Conservation (phyloP, 768 basidiomycete species). For the Kwoniella bestiolae region DNA sequence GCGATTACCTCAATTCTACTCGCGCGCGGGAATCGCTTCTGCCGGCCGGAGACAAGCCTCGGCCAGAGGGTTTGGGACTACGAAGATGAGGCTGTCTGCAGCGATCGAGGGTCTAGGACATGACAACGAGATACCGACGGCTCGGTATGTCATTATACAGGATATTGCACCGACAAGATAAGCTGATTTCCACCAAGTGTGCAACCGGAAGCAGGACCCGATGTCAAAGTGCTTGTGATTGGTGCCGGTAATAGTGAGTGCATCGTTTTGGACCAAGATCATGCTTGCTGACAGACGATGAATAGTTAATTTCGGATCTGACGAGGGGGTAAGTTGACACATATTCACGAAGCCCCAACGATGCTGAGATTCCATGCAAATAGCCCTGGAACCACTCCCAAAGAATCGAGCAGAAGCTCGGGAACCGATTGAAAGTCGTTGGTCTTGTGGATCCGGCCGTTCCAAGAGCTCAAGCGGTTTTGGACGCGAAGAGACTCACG, state of each 20-base stretch:
- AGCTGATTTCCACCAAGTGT: neutral
- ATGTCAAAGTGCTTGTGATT: slow-evolving; percentile 24
- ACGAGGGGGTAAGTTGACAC: slow-evolving; percentile 17
- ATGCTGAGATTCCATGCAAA: slow-evolving; percentile 4
- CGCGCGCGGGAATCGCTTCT: too few relatives aligned
- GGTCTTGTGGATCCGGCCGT: slow-evolving; percentile 82
- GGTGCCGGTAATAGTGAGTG: slow-evolving; percentile 32
- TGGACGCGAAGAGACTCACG: slow-evolving; percentile 77
- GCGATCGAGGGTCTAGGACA: too few relatives aligned
- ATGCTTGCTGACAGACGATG: neutral
- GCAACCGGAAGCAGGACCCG: slow-evolving; percentile 17
- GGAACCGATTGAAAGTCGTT: slow-evolving; percentile 87
- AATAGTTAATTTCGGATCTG: slow-evolving; percentile 29
- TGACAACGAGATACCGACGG: too few relatives aligned
- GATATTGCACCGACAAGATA: too few relatives aligned
- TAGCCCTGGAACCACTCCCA: slow-evolving; percentile 55
- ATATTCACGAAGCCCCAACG: too few relatives aligned
- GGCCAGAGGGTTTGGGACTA: too few relatives aligned
- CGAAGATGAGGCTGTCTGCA: too few relatives aligned
- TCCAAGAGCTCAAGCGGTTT: slow-evolving; percentile 77
- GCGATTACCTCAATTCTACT: too few relatives aligned
- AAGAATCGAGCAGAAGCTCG: slow-evolving; percentile 72
- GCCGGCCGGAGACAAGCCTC: too few relatives aligned
- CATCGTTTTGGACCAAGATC: neutral
- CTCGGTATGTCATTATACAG: too few relatives aligned